Conservation (phyloP, 2,329 filamentous ascomycete species). For the Colletotrichum brevisporum region DNA sequence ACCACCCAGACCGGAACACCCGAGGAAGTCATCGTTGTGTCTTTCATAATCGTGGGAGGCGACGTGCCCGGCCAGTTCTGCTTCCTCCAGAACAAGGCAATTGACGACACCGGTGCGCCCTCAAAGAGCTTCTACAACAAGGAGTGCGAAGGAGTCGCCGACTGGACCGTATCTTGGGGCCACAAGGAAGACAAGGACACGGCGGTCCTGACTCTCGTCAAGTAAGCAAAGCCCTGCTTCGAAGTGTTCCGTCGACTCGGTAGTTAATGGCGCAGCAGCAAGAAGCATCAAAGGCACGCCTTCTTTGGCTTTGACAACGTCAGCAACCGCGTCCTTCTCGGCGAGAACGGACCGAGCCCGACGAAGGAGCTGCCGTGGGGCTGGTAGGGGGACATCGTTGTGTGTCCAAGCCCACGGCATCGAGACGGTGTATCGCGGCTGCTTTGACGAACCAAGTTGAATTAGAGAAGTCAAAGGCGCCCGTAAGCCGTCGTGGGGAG, state of each 20-base stretch:
- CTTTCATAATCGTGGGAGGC: conserved; percentile 3
- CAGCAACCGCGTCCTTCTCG: conserved; percentile 13
- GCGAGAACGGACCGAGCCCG: conserved; percentile 19
- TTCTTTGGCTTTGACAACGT: conserved; percentile 40
- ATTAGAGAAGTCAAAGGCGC: too few species aligned
- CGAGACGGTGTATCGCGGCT: neutral
- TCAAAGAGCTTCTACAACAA: conserved; percentile 45
- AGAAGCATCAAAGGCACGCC: conserved; percentile 8
- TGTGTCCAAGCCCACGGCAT: neutral
- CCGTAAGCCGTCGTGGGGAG: too few species aligned
- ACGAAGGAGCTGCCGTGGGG: conserved; percentile 2
- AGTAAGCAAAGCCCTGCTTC: conserved; percentile 43
- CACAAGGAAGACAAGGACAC: conserved; percentile 47
- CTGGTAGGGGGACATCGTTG: neutral
- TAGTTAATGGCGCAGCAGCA: conserved; percentile 1
- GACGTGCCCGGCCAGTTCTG: conserved; percentile 40
- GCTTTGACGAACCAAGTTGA: too few species aligned
- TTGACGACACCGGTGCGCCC: conserved; percentile 35
- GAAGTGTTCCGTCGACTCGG: neutral
- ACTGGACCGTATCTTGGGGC: conserved; percentile 51
- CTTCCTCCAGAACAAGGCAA: conserved; percentile 23
- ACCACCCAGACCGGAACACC: neutral
- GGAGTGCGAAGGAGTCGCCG: conserved; percentile 43
- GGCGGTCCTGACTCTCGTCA: conserved; percentile 49
- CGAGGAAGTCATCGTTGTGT: neutral